Base-by-base conservation (phyloP, 2,329 filamentous ascomycete genomes). In the Aspergillus sp. region DNA sequence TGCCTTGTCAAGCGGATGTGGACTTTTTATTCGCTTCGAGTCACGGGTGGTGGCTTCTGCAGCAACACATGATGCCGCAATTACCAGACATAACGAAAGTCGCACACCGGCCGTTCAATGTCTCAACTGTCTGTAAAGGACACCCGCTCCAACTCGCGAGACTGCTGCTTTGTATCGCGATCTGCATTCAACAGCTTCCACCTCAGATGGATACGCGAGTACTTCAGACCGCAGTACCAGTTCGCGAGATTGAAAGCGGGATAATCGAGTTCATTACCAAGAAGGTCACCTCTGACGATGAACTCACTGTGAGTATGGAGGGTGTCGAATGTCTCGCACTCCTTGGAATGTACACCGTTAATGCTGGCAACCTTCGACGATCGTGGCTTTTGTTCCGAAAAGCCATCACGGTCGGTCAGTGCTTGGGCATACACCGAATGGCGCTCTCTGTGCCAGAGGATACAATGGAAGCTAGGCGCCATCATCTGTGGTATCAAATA, bases 161-260 rank as follows among this genome's bases (percentile, higher is more conserved):
- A 31, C 22, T 47, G 28, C 53, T 55, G 28, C 38, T 55, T 17
- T 47, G 43, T 28, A n/a, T 55, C 5, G 53, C 53, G 7, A 55
- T 55, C 23, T 55, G 53, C 53, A 55, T 55, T n/a, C 53, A 55
- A 38, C 41, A 55, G 41, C 41, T 55, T 17, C 41, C 23, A n/a
- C 22, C 17, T 46, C n/a, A 30, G 9, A 19, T 25, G 41, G 23
- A 55, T 55, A 1, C 47, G 51, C 38, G 22, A 28, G 9, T 17
- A 7, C 53, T 55, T 11, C 22, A 55, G 31, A 30, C 41, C 11
- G 28, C 51, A 19, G 51, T 43, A 23, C 51, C 31, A 22, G n/a
- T 54, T 47, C 22, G 38, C 41, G 25, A 55, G 11, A n/a, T 55
- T 11, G 46, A 28, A 41, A 28, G 53, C 30, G 19, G 11, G 4